phyloP scores from a whole-genome alignment of 2,329 filamentous ascomycete genomes.

The Fragosphaeria purpurea region DNA sequence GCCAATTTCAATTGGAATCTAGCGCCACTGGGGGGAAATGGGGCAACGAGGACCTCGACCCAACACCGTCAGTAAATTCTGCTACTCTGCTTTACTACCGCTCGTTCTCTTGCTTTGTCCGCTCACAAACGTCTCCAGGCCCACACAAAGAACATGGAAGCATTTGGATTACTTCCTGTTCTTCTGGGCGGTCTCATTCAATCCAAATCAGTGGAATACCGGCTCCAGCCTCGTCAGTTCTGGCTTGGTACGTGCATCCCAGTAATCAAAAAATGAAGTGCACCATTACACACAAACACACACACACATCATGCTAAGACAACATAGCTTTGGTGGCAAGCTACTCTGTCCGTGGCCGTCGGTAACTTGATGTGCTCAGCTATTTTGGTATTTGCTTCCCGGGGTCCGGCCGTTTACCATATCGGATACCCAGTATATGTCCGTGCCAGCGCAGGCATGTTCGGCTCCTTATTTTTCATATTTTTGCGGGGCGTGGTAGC shows the following conservation, averaged over 20 bases:
- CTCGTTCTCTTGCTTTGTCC: too few species aligned
- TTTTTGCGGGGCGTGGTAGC: conserved; percentile 10
- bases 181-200: conserved; percentile 6
- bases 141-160: not conserved
- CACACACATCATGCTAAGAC: too few species aligned
- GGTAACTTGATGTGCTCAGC: not conserved
- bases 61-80: not conserved
- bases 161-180: conserved; percentile 2
- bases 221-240: conserved; percentile 2
- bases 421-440: conserved; percentile 10
- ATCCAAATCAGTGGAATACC: conserved; percentile 4
- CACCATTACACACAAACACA: too few species aligned
- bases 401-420: conserved; percentile 9
- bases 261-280: too few species aligned
- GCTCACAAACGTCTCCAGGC: too few species aligned
- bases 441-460: conserved; percentile 7
- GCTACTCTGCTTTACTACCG: not conserved
- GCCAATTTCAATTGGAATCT: not conserved
- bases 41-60: not conserved
- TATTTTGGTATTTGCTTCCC: conserved; percentile 7
- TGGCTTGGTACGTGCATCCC: not conserved
- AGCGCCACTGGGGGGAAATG: not conserved
- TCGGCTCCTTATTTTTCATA: conserved; percentile 8
- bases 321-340: conserved; percentile 5
- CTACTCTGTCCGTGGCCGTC: not conserved